Conservation (phyloP, 306 rosid species). For the Quercus robur region DNA sequence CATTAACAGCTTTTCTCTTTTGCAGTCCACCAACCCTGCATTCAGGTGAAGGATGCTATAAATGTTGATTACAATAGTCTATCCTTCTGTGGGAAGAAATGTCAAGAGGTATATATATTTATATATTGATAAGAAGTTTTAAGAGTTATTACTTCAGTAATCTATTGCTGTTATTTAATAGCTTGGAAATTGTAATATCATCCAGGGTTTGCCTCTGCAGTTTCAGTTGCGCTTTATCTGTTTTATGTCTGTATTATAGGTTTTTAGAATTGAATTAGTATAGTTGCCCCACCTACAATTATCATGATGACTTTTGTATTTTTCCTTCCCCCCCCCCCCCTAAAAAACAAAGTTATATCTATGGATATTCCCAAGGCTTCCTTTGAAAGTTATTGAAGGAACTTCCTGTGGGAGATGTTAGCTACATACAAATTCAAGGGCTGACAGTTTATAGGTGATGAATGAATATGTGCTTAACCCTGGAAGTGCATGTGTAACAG, state of each 20-base stretch:
- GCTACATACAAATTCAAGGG: neutral
- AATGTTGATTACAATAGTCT: conserved; percentile 27
- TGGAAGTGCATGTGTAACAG: neutral
- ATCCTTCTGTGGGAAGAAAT: conserved; percentile 66
- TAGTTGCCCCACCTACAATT: neutral
- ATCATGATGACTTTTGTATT: neutral
- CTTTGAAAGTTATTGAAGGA: neutral
- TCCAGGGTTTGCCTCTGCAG: neutral
- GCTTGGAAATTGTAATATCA: neutral
- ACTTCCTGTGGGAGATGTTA: neutral
- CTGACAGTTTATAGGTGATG: neutral
- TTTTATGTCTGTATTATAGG: conserved; percentile 9
- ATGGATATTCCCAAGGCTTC: neutral
- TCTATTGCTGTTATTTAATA: conserved; percentile 18
- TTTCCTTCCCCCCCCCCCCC: neutral
- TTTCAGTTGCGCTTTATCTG: conserved; percentile 10
- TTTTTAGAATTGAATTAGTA: neutral
- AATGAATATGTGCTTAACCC: neutral
- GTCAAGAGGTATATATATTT: conserved; percentile 56
- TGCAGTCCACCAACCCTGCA: conserved; percentile 70
- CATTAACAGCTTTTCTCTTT: conserved; percentile 16
- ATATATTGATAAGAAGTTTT: conserved; percentile 36
- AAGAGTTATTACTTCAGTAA: conserved; percentile 45
- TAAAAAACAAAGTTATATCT: neutral
- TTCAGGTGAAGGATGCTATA: conserved; percentile 35